Conservation (phyloP, 768 basidiomycete genomes). For the Pisolithus tinctorius region DNA sequence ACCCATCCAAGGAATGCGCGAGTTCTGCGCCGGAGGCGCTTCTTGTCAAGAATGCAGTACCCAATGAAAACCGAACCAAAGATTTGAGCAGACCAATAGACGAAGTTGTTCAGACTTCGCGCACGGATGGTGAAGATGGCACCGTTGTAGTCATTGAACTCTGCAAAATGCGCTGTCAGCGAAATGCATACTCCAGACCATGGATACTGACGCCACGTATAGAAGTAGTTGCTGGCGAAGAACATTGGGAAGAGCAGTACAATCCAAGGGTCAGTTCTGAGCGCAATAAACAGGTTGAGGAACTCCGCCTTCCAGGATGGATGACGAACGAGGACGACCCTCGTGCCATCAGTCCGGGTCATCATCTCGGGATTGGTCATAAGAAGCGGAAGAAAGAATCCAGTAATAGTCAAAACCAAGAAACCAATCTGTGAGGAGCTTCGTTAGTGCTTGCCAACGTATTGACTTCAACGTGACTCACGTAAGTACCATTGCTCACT, state of each 20-base stretch:
- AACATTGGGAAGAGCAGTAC: conserved; percentile 81
- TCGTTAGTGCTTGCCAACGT: not conserved
- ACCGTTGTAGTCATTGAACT: conserved; percentile 78
- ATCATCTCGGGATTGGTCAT: conserved; percentile 72
- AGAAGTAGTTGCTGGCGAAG: conserved; percentile 79
- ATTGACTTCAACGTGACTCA: conserved; percentile 24
- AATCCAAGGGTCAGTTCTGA: conserved; percentile 67
- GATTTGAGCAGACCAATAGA: conserved; percentile 78
- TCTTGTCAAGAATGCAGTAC: conserved; percentile 53
- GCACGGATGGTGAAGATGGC: conserved; percentile 75
- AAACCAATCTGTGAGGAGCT: conserved; percentile 56
- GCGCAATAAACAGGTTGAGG: conserved; percentile 56
- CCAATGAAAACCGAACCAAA: conserved; percentile 71
- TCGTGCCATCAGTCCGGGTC: conserved; percentile 69
- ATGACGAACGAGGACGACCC: conserved; percentile 50
- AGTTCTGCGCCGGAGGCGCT: conserved; percentile 47
- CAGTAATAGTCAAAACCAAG: conserved; percentile 63
- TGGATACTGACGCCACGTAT: conserved; percentile 63
- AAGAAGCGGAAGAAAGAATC: conserved; percentile 53
- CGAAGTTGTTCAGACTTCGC: conserved; percentile 70
- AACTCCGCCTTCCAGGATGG: conserved; percentile 76
- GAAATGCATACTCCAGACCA: not conserved
- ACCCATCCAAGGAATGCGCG: conserved; percentile 70
- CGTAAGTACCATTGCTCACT: conserved; percentile 77
- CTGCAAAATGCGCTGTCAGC: conserved; percentile 27